phyloP scores from a whole-genome alignment of 2,329 filamentous ascomycete species.

The Herpomyces periplanetae region DNA sequence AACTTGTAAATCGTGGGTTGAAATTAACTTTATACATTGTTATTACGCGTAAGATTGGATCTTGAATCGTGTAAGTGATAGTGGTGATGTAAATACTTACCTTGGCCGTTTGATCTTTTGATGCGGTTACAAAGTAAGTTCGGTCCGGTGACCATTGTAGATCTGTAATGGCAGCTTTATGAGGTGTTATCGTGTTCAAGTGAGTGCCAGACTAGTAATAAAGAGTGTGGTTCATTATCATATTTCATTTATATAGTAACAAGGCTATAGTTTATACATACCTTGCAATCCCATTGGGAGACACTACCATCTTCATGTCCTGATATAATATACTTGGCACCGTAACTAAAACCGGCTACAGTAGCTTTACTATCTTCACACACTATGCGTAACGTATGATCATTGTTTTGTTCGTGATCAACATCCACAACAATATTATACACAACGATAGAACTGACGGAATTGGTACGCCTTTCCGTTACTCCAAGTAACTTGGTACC shows the following conservation, averaged over 20 bases:
- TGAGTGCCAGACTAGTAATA: too few species aligned
- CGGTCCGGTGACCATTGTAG: conserved; percentile 76
- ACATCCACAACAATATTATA: conserved; percentile 55
- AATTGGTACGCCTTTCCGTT: conserved; percentile 93
- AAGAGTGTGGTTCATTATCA: too few species aligned
- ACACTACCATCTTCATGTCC: conserved; percentile 87
- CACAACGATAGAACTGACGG: conserved; percentile 68
- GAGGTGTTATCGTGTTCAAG: conserved; percentile 36
- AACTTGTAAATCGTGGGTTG: conserved; percentile 46
- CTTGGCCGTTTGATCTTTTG: conserved; percentile 90
- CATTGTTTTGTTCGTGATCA: conserved; percentile 42
- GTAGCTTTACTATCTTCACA: conserved; percentile 86
- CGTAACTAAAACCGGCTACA: conserved; percentile 78
- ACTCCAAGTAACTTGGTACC: conserved; percentile 62
- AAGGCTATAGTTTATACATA: too few species aligned
- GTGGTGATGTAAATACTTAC: conserved; percentile 9
- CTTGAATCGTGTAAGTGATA: conserved; percentile 1
- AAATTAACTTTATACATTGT: conserved; percentile 28
- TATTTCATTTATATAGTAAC: too few species aligned
- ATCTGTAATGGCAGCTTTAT: conserved; percentile 67
- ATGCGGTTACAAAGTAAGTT: conserved; percentile 91
- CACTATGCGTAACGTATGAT: conserved; percentile 49
- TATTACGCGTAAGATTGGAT: conserved; percentile 2
- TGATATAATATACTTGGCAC: conserved; percentile 81
- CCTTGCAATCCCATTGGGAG: conserved; percentile 65